A percentile compares a stretch with the other conserved stretches of the same genome.
phyloP scores from a whole-genome alignment of 495 filamentous ascomycete genomes.

The Platismatia glauca region DNA sequence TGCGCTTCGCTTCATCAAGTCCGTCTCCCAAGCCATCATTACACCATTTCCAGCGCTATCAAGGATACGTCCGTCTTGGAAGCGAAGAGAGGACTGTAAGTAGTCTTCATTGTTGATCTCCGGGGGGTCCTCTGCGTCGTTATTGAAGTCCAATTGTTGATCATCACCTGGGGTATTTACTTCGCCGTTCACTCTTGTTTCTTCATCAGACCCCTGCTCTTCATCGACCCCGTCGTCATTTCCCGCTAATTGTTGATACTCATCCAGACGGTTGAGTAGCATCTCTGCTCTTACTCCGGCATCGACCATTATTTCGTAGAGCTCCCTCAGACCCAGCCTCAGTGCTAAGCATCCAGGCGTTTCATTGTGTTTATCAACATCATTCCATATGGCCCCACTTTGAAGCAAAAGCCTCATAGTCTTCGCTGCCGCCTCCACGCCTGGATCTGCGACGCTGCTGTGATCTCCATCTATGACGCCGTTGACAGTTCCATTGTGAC shows the following conservation, averaged over 20 bases:
- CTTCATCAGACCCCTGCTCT: conserved; percentile 19
- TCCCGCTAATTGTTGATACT: conserved; percentile 64
- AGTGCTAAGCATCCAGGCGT: conserved; percentile 85
- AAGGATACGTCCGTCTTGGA: conserved; percentile 63
- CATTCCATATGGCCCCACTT: conserved; percentile 95
- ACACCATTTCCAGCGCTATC: conserved; percentile 79
- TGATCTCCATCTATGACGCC: conserved; percentile 15
- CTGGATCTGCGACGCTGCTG: conserved; percentile 27
- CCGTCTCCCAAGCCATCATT: conserved; percentile 96
- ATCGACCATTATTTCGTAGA: conserved; percentile 82
- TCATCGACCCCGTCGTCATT: conserved; percentile 48
- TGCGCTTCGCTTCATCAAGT: conserved; percentile 77
- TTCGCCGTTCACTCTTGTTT: conserved; percentile 25
- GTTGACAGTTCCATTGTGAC: conserved; percentile 25
- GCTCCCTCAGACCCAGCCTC: conserved; percentile 55
- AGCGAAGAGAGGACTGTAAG: conserved; percentile 67
- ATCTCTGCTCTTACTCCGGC: conserved; percentile 89
- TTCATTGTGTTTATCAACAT: conserved; percentile 74
- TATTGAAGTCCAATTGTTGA: conserved; percentile 10
- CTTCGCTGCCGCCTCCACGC: conserved; percentile 47
- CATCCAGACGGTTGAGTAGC: conserved; percentile 64
- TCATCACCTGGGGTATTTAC: conserved; percentile 23
- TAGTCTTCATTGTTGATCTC: conserved; percentile 59
- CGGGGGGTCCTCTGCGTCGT: background rate
- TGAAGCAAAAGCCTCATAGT: conserved; percentile 70